Conservation (phyloP, 768 basidiomycete species). For the Termitomyces eurrhizus region DNA sequence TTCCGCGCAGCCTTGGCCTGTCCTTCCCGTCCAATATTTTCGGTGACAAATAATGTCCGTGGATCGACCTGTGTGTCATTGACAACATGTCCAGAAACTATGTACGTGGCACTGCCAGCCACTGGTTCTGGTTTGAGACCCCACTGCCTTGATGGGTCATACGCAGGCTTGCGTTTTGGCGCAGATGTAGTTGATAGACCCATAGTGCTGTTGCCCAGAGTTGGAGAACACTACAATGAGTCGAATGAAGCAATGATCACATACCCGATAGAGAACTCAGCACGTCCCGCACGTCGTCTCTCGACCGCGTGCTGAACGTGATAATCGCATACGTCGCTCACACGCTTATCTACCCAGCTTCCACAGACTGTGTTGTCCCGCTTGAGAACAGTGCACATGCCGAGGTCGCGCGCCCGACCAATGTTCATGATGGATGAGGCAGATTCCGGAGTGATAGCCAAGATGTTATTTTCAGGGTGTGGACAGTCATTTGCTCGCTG, state of each 20-base stretch:
- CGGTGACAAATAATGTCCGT: conserved; percentile 50
- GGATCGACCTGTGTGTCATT: conserved; percentile 38
- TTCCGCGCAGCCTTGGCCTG: conserved; percentile 73
- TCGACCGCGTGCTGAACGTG: conserved; percentile 84
- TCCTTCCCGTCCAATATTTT: conserved; percentile 75
- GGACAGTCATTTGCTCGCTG: conserved; percentile 53
- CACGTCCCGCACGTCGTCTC: conserved; percentile 63
- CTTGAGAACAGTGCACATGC: conserved; percentile 75
- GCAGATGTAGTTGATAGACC: conserved; percentile 56
- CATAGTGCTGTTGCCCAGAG: conserved; percentile 50
- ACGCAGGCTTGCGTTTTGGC: conserved; percentile 50
- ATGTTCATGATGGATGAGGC: conserved; percentile 79
- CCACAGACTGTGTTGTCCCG: conserved; percentile 80
- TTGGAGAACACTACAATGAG: background rate
- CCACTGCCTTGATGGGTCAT: conserved; percentile 72
- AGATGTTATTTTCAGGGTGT: conserved; percentile 75
- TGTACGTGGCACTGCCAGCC: conserved; percentile 59
- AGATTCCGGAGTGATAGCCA: conserved; percentile 84
- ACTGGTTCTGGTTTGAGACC: conserved; percentile 56
- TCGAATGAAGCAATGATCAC: conserved; percentile 19
- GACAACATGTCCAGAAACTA: conserved; percentile 77
- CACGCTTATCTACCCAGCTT: conserved; percentile 88
- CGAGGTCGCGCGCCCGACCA: conserved; percentile 83
- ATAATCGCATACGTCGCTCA: conserved; percentile 86
- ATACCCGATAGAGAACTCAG: conserved; percentile 86